Conservation (phyloP, 2,329 filamentous ascomycete genomes). For the Botrytis cinerea region DNA sequence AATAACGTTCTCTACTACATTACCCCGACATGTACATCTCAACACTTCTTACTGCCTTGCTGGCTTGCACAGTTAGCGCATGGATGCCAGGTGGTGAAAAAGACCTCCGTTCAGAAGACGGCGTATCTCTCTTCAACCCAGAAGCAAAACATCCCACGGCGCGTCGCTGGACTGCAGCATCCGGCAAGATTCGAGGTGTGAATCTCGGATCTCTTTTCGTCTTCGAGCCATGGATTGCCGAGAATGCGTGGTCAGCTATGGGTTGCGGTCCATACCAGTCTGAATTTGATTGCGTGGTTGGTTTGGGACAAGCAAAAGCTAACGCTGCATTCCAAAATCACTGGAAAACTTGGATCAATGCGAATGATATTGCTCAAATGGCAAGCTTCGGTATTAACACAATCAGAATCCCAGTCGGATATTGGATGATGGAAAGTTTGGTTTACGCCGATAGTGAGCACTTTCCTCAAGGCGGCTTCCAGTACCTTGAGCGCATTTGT, state of each 20-base stretch:
- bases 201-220: constrained; percentile 52
- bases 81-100: constrained; percentile 22
- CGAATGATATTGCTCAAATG: constrained; percentile 49
- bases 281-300: constrained; percentile 52
- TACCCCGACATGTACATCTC: constrained; percentile 2
- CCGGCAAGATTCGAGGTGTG: constrained; percentile 50
- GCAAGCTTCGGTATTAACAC: constrained; percentile 50
- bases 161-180: constrained; percentile 22
- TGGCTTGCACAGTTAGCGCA: constrained; percentile 17
- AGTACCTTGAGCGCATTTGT: constrained; percentile 48
- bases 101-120: constrained; percentile 9
- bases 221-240: constrained; percentile 51
- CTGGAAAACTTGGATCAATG: constrained; percentile 52
- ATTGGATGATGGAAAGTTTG: constrained; percentile 52
- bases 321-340: constrained; percentile 48
- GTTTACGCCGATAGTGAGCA: constrained; percentile 47
- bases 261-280: constrained; percentile 47
- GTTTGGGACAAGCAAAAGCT: constrained; percentile 48
- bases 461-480: constrained; percentile 50
- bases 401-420: constrained; percentile 52
- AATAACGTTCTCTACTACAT: background rate
- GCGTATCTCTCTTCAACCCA: constrained; percentile 21
- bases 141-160: constrained; percentile 16
- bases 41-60: constrained; percentile 13
- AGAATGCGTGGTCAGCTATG: constrained; percentile 46